Evolutionary conservation across 2,329 filamentous ascomycete species (phyloP), one percentile per base, ranked within the genome.

Genomic region (Penicillium sp.): DNA sequence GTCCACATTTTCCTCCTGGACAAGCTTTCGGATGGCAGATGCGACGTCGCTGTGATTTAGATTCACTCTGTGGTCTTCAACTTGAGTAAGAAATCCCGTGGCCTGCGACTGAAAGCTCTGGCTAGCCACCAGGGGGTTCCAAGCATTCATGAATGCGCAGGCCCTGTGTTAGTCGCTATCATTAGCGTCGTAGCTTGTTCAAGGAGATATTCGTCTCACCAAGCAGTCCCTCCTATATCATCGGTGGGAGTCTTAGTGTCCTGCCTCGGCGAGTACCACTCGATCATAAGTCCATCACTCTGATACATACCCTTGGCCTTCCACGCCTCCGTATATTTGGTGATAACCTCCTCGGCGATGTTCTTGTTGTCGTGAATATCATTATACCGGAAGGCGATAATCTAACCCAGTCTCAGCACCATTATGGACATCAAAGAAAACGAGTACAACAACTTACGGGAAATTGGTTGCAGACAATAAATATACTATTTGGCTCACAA

Each of bases 401-500:
- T 65, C 75, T 76, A 49, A 5, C 23, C 30, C 7, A 4, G 5
- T 4, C n/a, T 55, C 45, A 63, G 59, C n/a, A 50, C 13, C 11
- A 11, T 41, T 26, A 26, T 30, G n/a, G 58, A 23, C 47, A 13
- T 9, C 11, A 13, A 17, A 23, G 5, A 5, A 8, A 26, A 29
- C 3, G 13, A 26, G 13, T 13, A 13, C 11, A 3, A 19, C 23
- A 29, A 62, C 69, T 47, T 68, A 79, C 77, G 2, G 77, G 78
- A 68, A 81, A 81, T 59, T 81, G 79, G 64, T 81, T 81, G 67
- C 79, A 81, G 9, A 52, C 59, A 35, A 61, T 47, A 49, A 61
- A 61, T 1, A 49, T 79, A 74, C 65, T 66, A 66, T 81, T 81
- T 1, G 78, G 79, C 67, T 81, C 79, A 60, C 78, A 81, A 52